phyloP scores from a whole-genome alignment of 305 asterid genomes.

The Fraxinus paxiana region DNA sequence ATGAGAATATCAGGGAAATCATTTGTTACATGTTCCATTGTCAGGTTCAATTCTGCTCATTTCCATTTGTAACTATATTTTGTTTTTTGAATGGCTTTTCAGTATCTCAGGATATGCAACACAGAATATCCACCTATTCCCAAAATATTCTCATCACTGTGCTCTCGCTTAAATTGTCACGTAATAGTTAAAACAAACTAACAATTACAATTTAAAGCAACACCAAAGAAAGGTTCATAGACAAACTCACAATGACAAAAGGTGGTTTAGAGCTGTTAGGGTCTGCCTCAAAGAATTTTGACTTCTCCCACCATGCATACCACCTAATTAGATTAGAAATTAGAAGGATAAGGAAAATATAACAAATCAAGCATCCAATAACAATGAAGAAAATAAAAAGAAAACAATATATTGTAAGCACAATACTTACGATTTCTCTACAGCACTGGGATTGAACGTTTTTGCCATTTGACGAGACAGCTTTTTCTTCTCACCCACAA shows the following conservation, averaged over 20 bases:
- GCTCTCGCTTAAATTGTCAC: background rate
- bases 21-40: background rate
- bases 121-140: background rate
- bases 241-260: conserved; percentile 75
- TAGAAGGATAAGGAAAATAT: conserved; percentile 7
- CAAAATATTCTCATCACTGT: background rate
- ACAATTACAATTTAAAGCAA: background rate
- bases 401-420: background rate
- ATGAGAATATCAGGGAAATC: background rate
- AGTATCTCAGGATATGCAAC: background rate
- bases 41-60: background rate
- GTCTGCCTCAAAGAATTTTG: conserved; percentile 76
- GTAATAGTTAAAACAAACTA: background rate
- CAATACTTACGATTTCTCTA: conserved; percentile 66
- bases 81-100: background rate
- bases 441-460: conserved; percentile 68
- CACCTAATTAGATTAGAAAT: conserved; percentile 46
- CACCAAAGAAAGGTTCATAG: background rate
- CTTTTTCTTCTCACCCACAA: conserved; percentile 67
- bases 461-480: conserved; percentile 81
- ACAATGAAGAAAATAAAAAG: background rate
- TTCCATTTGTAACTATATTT: background rate
- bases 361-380: conserved; percentile 11
- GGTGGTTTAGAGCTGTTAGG: conserved; percentile 75
- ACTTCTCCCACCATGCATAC: conserved; percentile 96